phyloP scores from a whole-genome alignment of 169 alveolate species.

The Eimeria necatrix region DNA sequence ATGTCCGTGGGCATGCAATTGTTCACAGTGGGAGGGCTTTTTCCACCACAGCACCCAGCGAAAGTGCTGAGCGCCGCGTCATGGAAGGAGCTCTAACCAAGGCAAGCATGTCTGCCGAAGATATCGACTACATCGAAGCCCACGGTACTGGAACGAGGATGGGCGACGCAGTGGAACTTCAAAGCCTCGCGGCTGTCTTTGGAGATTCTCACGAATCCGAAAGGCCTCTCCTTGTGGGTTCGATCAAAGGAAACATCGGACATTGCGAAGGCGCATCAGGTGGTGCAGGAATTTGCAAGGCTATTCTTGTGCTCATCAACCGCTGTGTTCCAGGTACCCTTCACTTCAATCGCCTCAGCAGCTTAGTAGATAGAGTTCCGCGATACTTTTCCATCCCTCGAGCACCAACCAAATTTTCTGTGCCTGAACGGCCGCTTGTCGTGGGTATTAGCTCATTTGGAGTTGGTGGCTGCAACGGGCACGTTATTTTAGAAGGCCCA shows the following conservation, averaged over 20 bases:
- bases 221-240: constrained; percentile 84
- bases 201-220: constrained; percentile 80
- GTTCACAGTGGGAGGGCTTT: constrained; percentile 85
- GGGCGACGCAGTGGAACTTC: constrained; percentile 88
- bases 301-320: constrained; percentile 82
- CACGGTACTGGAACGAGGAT: constrained; percentile 89
- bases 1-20: constrained; percentile 83
- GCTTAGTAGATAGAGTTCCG: constrained; percentile 85
- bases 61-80: constrained; percentile 84
- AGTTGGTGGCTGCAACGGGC: constrained; percentile 88
- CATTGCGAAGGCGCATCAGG: constrained; percentile 89
- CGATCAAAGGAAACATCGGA: constrained; percentile 87
- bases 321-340: constrained; percentile 88
- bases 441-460: constrained; percentile 87
- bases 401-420: neutral
- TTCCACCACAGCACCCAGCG: constrained; percentile 87
- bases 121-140: constrained; percentile 84
- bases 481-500: constrained; percentile 80
- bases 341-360: constrained; percentile 85
- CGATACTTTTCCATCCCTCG: constrained; percentile 83
- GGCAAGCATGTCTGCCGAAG: constrained; percentile 80
- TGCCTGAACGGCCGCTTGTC: constrained; percentile 39
- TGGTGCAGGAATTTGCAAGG: constrained; percentile 86
- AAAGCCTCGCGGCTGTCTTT: constrained; percentile 85
- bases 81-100: constrained; percentile 80